phyloP scores from a whole-genome alignment of 371 early-diverging fungal genomes.

The Mucor piriformis region DNA sequence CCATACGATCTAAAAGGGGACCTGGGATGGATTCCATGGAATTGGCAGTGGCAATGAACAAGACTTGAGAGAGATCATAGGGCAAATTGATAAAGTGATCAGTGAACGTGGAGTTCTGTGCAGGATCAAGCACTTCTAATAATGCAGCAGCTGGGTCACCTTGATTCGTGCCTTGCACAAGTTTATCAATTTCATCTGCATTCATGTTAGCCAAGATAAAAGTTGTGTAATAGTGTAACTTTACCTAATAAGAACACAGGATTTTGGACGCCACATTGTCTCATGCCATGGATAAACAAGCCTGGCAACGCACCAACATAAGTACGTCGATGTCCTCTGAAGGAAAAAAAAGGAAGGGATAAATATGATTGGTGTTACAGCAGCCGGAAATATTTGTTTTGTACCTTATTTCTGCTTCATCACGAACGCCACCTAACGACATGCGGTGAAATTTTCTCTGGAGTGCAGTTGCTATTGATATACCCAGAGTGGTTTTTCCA shows the following conservation, averaged over 20 bases:
- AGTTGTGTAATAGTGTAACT: background rate
- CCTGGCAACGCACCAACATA: constrained; percentile 92
- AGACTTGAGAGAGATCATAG: constrained; percentile 79
- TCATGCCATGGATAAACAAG: constrained; percentile 74
- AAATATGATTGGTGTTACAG: background rate
- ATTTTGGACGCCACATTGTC: constrained; percentile 75
- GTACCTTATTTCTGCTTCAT: constrained; percentile 85
- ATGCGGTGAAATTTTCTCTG: constrained; percentile 83
- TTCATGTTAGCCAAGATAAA: background rate
- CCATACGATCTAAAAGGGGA: constrained; percentile 88
- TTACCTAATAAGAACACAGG: constrained; percentile 79
- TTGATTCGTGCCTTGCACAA: constrained; percentile 64
- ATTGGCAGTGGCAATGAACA: constrained; percentile 91
- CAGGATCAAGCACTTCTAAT: constrained; percentile 88
- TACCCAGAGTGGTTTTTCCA: constrained; percentile 84
- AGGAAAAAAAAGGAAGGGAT: too few species aligned
- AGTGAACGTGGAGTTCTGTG: constrained; percentile 67
- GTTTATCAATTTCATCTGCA: constrained; percentile 86
- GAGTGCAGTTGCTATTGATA: constrained; percentile 77
- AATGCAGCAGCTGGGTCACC: constrained; percentile 88
- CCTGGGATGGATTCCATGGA: constrained; percentile 74
- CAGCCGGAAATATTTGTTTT: background rate
- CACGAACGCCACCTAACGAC: constrained; percentile 85
- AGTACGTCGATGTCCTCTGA: constrained; percentile 84
- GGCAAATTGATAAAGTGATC: constrained; percentile 89